Conservation (phyloP, 148 eudicot genomes). For the Pharnaceum exiguum region DNA sequence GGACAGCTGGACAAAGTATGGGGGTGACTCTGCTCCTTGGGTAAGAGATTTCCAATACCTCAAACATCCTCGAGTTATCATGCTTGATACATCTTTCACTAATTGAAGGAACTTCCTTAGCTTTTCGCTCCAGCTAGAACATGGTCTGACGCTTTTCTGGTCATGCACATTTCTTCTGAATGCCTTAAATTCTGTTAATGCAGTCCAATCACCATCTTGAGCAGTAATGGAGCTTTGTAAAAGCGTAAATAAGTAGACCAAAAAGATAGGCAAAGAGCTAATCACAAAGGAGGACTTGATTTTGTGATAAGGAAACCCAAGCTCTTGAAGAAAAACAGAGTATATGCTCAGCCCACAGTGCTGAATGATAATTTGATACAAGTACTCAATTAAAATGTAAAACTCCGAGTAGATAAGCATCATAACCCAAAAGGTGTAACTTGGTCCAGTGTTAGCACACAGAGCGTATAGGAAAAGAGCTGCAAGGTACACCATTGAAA, state of each 20-base stretch:
- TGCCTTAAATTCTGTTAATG: constrained; percentile 38
- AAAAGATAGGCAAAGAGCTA: constrained; percentile 70
- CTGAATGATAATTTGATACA: constrained; percentile 90
- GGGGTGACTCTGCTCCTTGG: constrained; percentile 95
- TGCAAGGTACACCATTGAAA: constrained; percentile 90
- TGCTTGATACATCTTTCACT: constrained; percentile 31
- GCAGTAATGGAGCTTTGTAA: constrained; percentile 91
- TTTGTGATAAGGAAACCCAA: constrained; percentile 67
- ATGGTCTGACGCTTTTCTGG: constrained; percentile 23
- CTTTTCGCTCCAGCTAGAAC: constrained; percentile 52
- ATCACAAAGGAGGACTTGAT: constrained; percentile 81
- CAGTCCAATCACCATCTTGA: constrained; percentile 87
- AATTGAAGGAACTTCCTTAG: constrained; percentile 36
- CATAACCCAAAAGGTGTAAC: constrained; percentile 80
- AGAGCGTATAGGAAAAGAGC: constrained; percentile 92
- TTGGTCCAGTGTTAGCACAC: constrained; percentile 86
- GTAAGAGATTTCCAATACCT: constrained; percentile 86
- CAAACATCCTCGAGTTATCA: constrained; percentile 51
- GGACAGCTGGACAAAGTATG: constrained; percentile 88
- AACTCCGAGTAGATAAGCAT: constrained; percentile 88
- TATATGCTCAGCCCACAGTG: constrained; percentile 77
- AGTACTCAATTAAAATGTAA: constrained; percentile 73
- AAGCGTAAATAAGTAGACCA: constrained; percentile 90
- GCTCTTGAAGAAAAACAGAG: constrained; percentile 49
- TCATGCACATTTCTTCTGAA: constrained; percentile 31